Base-by-base conservation (phyloP, 2,329 filamentous ascomycete species). In the Waltergamsia citrina region DNA sequence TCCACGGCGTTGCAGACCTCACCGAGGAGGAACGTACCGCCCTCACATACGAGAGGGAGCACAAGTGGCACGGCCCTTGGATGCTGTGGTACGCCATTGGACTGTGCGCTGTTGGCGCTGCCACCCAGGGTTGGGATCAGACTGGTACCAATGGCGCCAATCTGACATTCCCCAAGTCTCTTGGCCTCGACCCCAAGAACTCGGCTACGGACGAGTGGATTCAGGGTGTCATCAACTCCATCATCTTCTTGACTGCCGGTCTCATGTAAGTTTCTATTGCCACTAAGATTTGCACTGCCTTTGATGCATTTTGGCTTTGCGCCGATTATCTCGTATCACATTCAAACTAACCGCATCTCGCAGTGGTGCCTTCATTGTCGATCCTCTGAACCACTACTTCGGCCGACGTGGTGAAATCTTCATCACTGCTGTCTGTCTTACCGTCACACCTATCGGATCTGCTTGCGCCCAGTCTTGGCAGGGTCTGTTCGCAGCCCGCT, bases 381-480 rank as follows among this genome's bases (percentile, higher is more conserved):
- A 81, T 40, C 75, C 76, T 4, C 47, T 73, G 16, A 81, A 81
- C 49, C 64, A 75, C 41, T 71, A 61, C 47, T 72, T 83, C 37
- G 80, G 78, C 11, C 73, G 80, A 40, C 65, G 79, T 10, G 77
- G 77, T 24, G 78, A 75, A 7, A 80, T 82, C 37, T 81, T 81
- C 47, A 60, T 81, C 32, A 74, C 76, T 4, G 78, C 76, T 28
- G 45, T 43, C 33, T 32, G 48, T 35, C 19, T 45, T 3, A 58
- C 75, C 10, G 52, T 74, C 21, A 57, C 73, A 3, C 66, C 69
- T 0, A 71, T 80, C 38, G 72, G 71, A 18, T 67, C 63, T 26
- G 75, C 68, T 0, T 76, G 78, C 36, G 67, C 71, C 6, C 69
- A 79, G 37, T 73, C 65, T 2, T 84, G 79, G 80, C 71, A 68